phyloP scores from a whole-genome alignment of 306 rosid species.

The Spatholobus suberectus region DNA sequence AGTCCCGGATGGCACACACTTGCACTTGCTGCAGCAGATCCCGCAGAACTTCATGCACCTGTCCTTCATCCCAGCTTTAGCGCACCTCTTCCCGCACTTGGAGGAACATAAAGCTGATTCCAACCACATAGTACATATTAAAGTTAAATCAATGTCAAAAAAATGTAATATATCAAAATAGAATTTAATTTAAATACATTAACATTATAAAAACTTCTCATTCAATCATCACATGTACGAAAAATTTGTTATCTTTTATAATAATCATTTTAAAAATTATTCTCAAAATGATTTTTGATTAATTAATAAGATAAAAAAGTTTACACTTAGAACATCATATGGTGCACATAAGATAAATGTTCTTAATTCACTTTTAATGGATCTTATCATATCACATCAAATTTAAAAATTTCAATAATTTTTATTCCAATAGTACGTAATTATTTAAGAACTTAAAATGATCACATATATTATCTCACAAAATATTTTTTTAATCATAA shows the following conservation, averaged over 20 bases:
- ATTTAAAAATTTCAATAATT: not conserved
- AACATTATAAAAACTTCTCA: too few relatives aligned
- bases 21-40: conserved; percentile 76
- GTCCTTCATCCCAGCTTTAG: conserved; percentile 63
- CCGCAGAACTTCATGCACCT: conserved; percentile 80
- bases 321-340: too few relatives aligned
- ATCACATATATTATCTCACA: not conserved
- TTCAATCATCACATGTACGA: too few relatives aligned
- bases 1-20: conserved; percentile 93
- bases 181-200: too few relatives aligned
- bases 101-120: conserved; percentile 55
- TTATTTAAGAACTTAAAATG: not conserved
- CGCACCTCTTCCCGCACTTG: conserved; percentile 67
- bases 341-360: too few relatives aligned
- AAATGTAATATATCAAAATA: not conserved
- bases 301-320: too few relatives aligned
- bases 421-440: not conserved
- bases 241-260: too few relatives aligned
- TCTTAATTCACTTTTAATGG: too few relatives aligned
- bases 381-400: too few relatives aligned
- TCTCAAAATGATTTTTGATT: too few relatives aligned
- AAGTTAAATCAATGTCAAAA: not conserved
- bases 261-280: too few relatives aligned
- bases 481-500: not conserved
- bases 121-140: not conserved